Percentiles rank a stretch among this genome's conserved stretches.
Conservation (phyloP, 2,329 filamentous ascomycete genomes). For the Paraphoma sp. region DNA sequence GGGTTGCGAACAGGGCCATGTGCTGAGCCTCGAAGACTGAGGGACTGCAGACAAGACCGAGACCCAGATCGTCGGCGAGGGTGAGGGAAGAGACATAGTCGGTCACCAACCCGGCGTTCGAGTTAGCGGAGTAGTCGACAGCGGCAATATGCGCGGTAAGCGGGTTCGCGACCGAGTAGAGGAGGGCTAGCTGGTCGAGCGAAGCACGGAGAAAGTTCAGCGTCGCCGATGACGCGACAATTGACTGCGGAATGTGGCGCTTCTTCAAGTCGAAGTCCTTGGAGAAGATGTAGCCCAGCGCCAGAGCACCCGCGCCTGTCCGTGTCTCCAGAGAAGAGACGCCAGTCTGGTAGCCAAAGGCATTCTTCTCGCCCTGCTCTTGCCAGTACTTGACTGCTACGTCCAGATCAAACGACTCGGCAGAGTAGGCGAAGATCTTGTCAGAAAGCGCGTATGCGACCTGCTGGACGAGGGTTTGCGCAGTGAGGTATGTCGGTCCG, state of each 20-base stretch:
- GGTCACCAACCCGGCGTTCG: constrained; percentile 74
- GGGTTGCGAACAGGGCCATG: constrained; percentile 87
- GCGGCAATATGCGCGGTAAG: constrained; percentile 93
- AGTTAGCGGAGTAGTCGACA: constrained; percentile 76
- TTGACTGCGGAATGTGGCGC: constrained; percentile 87
- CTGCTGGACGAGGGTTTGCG: constrained; percentile 93
- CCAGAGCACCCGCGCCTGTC: constrained; percentile 86
- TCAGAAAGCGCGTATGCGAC: constrained; percentile 94
- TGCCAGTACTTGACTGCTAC: constrained; percentile 82
- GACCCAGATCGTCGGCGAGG: constrained; percentile 85
- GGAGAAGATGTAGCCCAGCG: constrained; percentile 96
- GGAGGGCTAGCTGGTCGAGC: constrained; percentile 87
- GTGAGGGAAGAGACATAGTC: constrained; percentile 85
- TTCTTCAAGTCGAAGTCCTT: constrained; percentile 93
- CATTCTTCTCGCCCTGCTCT: constrained; percentile 73
- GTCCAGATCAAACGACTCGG: constrained; percentile 91
- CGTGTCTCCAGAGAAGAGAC: constrained; percentile 86
- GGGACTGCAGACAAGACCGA: constrained; percentile 83
- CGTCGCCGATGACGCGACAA: constrained; percentile 85
- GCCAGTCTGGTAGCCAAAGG: constrained; percentile 78
- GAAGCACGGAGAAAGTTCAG: constrained; percentile 80
- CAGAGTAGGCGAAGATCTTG: constrained; percentile 97
- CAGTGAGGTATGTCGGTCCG: constrained; percentile 90
- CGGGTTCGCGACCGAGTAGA: constrained; percentile 91
- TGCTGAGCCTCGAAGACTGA: constrained; percentile 94